Conservation (phyloP, 768 basidiomycete genomes). For the Omphalotus guepiniiformis region DNA sequence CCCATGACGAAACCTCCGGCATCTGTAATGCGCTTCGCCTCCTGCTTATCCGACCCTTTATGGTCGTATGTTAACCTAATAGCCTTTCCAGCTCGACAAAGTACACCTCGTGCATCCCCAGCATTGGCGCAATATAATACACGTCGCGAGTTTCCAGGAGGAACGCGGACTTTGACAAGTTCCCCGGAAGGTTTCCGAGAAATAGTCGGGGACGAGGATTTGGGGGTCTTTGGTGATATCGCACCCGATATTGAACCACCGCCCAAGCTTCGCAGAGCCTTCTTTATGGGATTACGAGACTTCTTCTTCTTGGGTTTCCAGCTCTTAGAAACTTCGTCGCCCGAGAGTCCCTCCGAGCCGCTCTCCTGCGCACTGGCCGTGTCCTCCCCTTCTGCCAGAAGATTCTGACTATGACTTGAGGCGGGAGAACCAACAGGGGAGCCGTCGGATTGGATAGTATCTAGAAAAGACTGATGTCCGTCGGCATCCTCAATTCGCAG, state of each 20-base stretch:
- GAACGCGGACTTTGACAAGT: conserved; percentile 31
- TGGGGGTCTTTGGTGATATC: conserved; percentile 28
- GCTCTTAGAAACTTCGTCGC: conserved; percentile 23
- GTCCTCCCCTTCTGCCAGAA: conserved; percentile 18
- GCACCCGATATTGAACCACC: conserved; percentile 28
- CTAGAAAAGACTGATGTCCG: conserved; percentile 67
- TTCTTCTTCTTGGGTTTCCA: conserved; percentile 42
- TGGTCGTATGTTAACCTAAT: conserved; percentile 97
- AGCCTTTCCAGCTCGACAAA: conserved; percentile 87
- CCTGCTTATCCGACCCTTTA: conserved; percentile 95
- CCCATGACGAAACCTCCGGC: conserved; percentile 99
- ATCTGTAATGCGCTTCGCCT: conserved; percentile 95
- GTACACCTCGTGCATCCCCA: conserved; percentile 92
- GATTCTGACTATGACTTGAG: conserved; percentile 21
- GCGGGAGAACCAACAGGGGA: conserved; percentile 31
- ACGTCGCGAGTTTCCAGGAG: conserved; percentile 53
- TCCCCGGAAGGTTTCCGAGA: conserved; percentile 26
- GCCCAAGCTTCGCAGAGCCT: conserved; percentile 51
- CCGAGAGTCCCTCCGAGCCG: conserved; percentile 32
- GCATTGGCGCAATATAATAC: conserved; percentile 96
- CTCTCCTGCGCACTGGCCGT: conserved; percentile 37
- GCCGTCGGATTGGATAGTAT: conserved; percentile 23
- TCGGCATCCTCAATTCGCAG: conserved; percentile 83
- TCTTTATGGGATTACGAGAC: conserved; percentile 48
- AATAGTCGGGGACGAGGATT: conserved; percentile 29